phyloP scores from a whole-genome alignment of 305 asterid genomes.

The Solanum hybrid region DNA sequence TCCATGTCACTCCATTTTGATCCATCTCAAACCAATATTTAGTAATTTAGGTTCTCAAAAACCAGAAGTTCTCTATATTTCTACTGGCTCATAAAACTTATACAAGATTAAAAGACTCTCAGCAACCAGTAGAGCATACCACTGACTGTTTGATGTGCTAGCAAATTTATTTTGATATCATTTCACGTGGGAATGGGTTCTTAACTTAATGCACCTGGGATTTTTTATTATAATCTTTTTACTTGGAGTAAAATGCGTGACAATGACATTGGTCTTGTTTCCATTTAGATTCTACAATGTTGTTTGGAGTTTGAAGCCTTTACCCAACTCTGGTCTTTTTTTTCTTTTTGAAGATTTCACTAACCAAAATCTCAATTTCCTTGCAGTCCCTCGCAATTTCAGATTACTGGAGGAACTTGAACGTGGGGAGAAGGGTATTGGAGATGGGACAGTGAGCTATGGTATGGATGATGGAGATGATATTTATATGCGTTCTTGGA shows the following conservation, averaged over 20 bases:
- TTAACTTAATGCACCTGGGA: background rate
- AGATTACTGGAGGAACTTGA: constrained; percentile 88
- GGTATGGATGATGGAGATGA: constrained; percentile 91
- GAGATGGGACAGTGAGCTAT: constrained; percentile 84
- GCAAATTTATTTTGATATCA: background rate
- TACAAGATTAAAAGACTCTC: background rate
- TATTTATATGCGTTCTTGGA: constrained; percentile 81
- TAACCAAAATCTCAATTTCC: background rate
- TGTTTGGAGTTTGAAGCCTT: background rate
- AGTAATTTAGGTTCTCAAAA: background rate
- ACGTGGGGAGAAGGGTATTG: constrained; percentile 85
- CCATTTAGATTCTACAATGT: background rate
- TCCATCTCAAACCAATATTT: background rate
- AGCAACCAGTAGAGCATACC: background rate
- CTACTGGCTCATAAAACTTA: background rate
- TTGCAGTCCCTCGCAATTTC: constrained; percentile 81
- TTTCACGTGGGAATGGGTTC: background rate
- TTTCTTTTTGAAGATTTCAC: background rate
- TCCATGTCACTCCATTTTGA: background rate
- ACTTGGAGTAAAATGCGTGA: background rate
- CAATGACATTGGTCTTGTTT: background rate
- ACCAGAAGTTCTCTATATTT: background rate
- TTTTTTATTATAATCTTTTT: background rate
- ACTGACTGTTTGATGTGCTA: background rate
- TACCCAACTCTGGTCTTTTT: background rate